Evolutionary conservation across 768 basidiomycete species (phyloP).

Genomic region (Floccularia luteovirens): DNA sequence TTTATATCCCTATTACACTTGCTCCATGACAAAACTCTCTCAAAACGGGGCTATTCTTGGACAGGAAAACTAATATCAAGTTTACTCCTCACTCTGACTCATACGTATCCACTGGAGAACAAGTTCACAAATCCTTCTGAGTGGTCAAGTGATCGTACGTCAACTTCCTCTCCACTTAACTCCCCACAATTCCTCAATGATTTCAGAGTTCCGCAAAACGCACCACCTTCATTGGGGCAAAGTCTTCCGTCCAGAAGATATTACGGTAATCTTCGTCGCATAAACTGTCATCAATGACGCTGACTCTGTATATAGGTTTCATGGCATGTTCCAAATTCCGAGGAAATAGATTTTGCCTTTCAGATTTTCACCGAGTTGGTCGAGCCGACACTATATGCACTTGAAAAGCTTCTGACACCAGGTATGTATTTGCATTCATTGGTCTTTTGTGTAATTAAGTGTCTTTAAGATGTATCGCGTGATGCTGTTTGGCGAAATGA

Average conservation of each 20-base stretch:
- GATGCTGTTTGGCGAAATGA: conserved; percentile 76
- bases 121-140: conserved; percentile 74
- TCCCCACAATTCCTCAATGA: not conserved
- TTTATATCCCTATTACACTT: conserved; percentile 53
- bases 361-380: conserved; percentile 61
- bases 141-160: conserved; percentile 63
- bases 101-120: conserved; percentile 77
- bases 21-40: conserved; percentile 63
- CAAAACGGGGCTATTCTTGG: conserved; percentile 80
- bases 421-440: conserved; percentile 20
- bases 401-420: conserved; percentile 51
- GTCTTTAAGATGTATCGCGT: conserved; percentile 31
- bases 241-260: conserved; percentile 59
- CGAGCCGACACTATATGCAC: conserved; percentile 47
- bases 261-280: conserved; percentile 38
- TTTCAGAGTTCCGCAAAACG: conserved; percentile 55
- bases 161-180: not conserved
- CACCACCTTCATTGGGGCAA: conserved; percentile 81
- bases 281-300: conserved; percentile 1
- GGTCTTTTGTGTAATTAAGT: conserved; percentile 3
- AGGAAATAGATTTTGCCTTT: conserved; percentile 72
- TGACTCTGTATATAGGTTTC: conserved; percentile 32
- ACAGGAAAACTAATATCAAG: conserved; percentile 72
- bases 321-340: conserved; percentile 69
- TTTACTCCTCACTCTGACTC: conserved; percentile 64